These are phyloP conservation scores for Chalciporus pseudorubinellus DNA, from an alignment of 768 basidiomycete genomes.

Conservation along the genomic window DNA sequence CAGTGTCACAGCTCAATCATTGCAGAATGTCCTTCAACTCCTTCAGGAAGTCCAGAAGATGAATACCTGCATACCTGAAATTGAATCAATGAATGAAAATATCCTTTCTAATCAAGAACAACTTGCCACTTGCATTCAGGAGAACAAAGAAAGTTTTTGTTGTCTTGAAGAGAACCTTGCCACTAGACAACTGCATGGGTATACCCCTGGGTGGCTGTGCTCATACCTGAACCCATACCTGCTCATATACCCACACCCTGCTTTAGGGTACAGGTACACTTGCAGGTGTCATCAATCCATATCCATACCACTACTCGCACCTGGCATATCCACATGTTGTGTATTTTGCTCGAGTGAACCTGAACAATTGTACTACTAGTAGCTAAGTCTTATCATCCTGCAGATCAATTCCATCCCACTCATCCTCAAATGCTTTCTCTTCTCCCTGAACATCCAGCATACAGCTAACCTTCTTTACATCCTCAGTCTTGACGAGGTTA, in stretches of 20 bases:
- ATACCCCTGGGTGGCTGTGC: background rate
- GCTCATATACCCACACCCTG: background rate
- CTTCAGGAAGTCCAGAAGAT: too few relatives aligned
- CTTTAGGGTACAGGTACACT: background rate
- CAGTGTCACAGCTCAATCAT: too few relatives aligned
- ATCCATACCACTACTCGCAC: background rate
- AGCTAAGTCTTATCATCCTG: background rate
- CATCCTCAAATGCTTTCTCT: background rate
- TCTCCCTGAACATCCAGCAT: conserved; percentile 14
- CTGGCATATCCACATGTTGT: too few relatives aligned
- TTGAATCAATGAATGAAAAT: too few relatives aligned
- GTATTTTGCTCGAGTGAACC: too few relatives aligned
- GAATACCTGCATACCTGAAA: too few relatives aligned
- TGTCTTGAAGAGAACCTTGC: too few relatives aligned
- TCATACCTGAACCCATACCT: background rate
- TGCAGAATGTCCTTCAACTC: too few relatives aligned
- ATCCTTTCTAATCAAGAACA: too few relatives aligned
- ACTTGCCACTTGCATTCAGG: too few relatives aligned
- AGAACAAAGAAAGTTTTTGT: too few relatives aligned
- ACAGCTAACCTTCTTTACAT: conserved; percentile 13
- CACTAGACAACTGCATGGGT: background rate
- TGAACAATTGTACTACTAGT: too few relatives aligned
- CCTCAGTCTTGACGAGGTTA: conserved; percentile 18
- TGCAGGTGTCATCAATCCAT: background rate
- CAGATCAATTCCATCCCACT: background rate